Base-by-base conservation (phyloP, 2,329 filamentous ascomycete genomes). In the Colletotrichum sp. region DNA sequence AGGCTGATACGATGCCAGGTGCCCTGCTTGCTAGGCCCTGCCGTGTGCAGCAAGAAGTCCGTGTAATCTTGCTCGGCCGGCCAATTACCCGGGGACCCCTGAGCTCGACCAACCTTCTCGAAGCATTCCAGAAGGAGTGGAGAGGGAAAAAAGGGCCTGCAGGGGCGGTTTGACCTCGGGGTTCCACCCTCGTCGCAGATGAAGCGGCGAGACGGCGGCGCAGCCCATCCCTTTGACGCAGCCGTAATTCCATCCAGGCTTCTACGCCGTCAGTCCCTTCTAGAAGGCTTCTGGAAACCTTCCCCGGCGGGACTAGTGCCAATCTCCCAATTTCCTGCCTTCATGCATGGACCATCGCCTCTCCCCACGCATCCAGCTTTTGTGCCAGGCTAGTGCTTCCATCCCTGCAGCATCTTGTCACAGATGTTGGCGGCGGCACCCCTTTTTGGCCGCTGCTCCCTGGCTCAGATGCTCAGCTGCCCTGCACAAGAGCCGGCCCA, bases 251-350 rank as follows among this genome's bases (percentile, higher is more conserved):
- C 64, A 67, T 55, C 22, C n/a, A 52, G 49, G 39, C 39, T 76
- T 72, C 57, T 63, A 63, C 65, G 69, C 71, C 65, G 36, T 71
- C 69, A 52, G 55, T 68, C 30, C 49, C 65, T 78, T 78, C 70
- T 63, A 76, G 79, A 82, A 81, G 78, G 72, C 79, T 85, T 85
- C 84, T 81, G 80, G 84, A 85, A 85, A 78, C 80, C 80, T 85
- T 80, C 83, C 80, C 71, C 66, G 70, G 36, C 36, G n/a, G 78
- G 83, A 69, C 36, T 84, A 84, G 83, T 16, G 74, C 71, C 78
- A 81, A 62, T 62, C 29, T 36, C 34, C 62, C 62, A 64, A 82
- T 81, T 77, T 83, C 79, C 79, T 70, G 62, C 27, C 77, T 76
- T 78, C 76, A 79, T 79, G 80, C 78, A 80, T 78, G 76, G 78